phyloP scores from a whole-genome alignment of 2,329 filamentous ascomycete species.

The Colletotrichum sp. region DNA sequence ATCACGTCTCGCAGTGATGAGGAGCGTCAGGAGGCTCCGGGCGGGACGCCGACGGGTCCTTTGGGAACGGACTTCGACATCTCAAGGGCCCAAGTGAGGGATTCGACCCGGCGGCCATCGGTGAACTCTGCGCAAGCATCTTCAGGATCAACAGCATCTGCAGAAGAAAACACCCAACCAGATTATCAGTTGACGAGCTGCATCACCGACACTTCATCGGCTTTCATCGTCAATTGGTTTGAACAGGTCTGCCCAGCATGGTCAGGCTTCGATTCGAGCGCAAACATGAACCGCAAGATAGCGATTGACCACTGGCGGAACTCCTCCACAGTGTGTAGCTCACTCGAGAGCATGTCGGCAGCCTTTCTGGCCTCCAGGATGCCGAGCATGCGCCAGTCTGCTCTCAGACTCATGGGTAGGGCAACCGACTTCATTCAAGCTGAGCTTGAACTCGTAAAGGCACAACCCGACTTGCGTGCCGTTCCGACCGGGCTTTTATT shows the following conservation, averaged over 20 bases:
- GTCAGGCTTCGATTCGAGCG: slow-evolving; percentile 44
- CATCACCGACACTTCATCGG: slow-evolving; percentile 31
- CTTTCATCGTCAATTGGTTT: slow-evolving; percentile 44
- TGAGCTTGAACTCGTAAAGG: slow-evolving; percentile 33
- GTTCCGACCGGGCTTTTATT: slow-evolving; percentile 40
- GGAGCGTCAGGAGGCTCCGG: background rate
- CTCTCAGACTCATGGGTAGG: slow-evolving; percentile 34
- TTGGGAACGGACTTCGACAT: background rate
- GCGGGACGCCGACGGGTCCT: background rate
- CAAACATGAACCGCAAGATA: slow-evolving; percentile 42
- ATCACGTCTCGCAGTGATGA: background rate
- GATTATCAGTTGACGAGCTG: slow-evolving; percentile 19
- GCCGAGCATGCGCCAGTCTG: slow-evolving; percentile 39
- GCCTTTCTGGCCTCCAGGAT: slow-evolving; percentile 37
- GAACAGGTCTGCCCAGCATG: slow-evolving; percentile 43
- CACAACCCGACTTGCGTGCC: slow-evolving; percentile 16
- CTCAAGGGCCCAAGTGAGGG: background rate
- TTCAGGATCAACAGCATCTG: background rate
- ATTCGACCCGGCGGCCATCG: background rate
- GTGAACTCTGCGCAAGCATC: background rate
- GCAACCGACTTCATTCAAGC: slow-evolving; percentile 38
- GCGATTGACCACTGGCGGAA: slow-evolving; percentile 40
- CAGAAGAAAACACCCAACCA: background rate
- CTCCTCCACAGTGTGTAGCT: slow-evolving; percentile 40
- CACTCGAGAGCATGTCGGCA: slow-evolving; percentile 46